phyloP scores from a whole-genome alignment of 129 eudicot genomes.

The Arctium minus region DNA sequence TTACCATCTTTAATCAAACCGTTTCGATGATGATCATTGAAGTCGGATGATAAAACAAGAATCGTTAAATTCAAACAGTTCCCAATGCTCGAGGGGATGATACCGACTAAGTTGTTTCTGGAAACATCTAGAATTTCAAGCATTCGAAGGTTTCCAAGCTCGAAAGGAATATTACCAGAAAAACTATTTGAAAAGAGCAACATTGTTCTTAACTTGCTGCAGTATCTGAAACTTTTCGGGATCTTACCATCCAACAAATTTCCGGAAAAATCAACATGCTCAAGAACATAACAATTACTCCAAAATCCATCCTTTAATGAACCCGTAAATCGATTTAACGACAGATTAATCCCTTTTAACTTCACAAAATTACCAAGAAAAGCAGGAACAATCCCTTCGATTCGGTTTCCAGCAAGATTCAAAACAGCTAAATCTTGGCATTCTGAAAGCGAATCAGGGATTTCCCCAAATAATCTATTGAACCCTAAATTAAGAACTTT shows the following conservation, averaged over 20 bases:
- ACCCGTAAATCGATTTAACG: slow-evolving; percentile 49
- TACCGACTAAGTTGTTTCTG: slow-evolving; percentile 39
- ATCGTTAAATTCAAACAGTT: slow-evolving; percentile 37
- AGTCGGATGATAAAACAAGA: slow-evolving; percentile 39
- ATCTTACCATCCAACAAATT: slow-evolving; percentile 47
- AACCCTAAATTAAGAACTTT: slow-evolving; percentile 57
- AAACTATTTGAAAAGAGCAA: slow-evolving; percentile 52
- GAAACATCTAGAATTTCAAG: slow-evolving; percentile 71
- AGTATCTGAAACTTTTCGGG: slow-evolving; percentile 43
- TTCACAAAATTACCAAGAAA: slow-evolving; percentile 41
- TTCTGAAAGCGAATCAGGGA: slow-evolving; percentile 48
- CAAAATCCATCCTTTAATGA: slow-evolving; percentile 35
- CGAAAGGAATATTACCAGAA: slow-evolving; percentile 47
- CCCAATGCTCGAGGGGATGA: slow-evolving; percentile 40
- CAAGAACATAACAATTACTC: slow-evolving; percentile 42
- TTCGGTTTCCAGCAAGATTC: slow-evolving; percentile 47
- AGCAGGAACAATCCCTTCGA: slow-evolving; percentile 45
- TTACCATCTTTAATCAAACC: slow-evolving; percentile 24
- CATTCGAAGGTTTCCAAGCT: slow-evolving; percentile 43
- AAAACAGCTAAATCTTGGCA: slow-evolving; percentile 33
- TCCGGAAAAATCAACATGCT: slow-evolving; percentile 54
- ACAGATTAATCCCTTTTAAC: slow-evolving; percentile 48
- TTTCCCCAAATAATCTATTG: slow-evolving; percentile 45
- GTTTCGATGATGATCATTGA: slow-evolving; percentile 11
- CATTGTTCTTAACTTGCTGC: slow-evolving; percentile 49